Base-by-base conservation (phyloP, 345 rosid species). In the Populus alba region DNA sequence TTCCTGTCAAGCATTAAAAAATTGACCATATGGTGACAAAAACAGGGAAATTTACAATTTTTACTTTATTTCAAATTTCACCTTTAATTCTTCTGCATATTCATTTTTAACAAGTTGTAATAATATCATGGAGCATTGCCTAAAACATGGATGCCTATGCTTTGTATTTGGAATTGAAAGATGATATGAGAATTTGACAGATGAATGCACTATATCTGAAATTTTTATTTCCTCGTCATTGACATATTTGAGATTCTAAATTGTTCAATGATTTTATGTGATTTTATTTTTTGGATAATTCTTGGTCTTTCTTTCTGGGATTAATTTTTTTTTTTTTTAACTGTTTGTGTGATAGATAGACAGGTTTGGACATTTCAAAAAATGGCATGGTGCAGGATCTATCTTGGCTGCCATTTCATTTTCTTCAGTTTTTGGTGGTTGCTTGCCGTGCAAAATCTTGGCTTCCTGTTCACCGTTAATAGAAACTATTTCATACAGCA, bases 341-440 rank as follows among this genome's bases (percentile, higher is more conserved):
- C 69, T 43, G 72, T 78, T 78, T 75, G 37, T 73, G 72, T 81
- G 79, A 75, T 85, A 93, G 99, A 92, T 95, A 83, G 98, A 95
- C 90, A 92, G 99, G 87, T 95, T 93, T 90, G 99, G 99, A 37
- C 90, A 83, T 88, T 95, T 95, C 92, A 95, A 95, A 86, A 59
- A 92, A 69, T 95, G 99, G 98, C 98, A 87, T 87, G 97, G 88
- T 75, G 98, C 93, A 71, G 99, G 99, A 84, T 91, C 99, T 66
- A 20, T 91, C 75, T 85, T 95, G 77, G 98, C 93, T 82, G 97
- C 99, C 8, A 81, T 93, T 70, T 95, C 98, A 39, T 95, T 92
- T 85, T 95, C 99, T 78, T 95, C 98, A 1, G 99, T 95, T 81
- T 95, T 95, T 51, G 99, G 99, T 57, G 97, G 90, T 79, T 95